Conservation (phyloP, 2,329 filamentous ascomycete species). For the Graphilbum ipis-grandicollis region DNA sequence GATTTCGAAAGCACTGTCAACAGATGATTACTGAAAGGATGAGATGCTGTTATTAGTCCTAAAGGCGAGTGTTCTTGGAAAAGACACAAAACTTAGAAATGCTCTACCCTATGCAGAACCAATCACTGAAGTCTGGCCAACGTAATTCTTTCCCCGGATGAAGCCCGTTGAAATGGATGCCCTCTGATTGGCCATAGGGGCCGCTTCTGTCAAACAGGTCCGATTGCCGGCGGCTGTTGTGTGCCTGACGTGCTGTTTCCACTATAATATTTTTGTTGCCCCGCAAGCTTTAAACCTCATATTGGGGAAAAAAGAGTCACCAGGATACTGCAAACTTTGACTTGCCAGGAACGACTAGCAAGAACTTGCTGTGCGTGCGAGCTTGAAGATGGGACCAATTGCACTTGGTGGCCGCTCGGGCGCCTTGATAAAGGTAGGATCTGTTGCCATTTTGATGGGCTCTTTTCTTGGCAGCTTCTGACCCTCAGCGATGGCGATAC, state of each 20-base stretch:
- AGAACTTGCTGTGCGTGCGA: constrained; percentile 4
- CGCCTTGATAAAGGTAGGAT: constrained; percentile 30
- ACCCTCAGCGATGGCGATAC: constrained; percentile 20
- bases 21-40: no score
- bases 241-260: background rate
- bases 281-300: background rate
- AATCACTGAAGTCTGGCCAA: no score
- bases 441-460: no score
- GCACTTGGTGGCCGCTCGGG: constrained; percentile 30
- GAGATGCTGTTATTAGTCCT: no score
- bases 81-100: no score
- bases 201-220: constrained; percentile 1
- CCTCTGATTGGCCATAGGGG: constrained; percentile 7
- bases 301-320: background rate
- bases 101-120: no score
- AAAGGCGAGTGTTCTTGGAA: no score
- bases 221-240: constrained; percentile 6
- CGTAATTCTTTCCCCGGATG: background rate
- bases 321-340: no score
- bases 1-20: no score
- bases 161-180: constrained; percentile 3
- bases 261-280: constrained; percentile 4
- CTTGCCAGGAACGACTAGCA: no score
- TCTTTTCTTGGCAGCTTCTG: no score
- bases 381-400: constrained; percentile 28